These are phyloP conservation scores for Schwanniomyces occidentalis DNA, from an alignment of 805 yeast genomes.

Conservation along the genomic window DNA sequence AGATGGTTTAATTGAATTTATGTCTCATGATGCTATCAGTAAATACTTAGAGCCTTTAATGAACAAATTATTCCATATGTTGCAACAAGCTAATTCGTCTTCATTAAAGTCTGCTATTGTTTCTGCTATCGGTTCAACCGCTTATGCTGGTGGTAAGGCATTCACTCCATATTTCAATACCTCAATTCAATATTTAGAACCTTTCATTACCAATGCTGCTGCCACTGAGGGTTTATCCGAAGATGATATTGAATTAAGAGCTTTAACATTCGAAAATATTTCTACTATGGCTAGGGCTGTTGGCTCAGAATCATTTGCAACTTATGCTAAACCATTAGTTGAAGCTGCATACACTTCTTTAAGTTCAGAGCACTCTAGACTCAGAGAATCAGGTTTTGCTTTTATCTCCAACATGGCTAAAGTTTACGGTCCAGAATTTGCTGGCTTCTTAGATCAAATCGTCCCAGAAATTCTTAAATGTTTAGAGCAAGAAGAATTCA, in stretches of 20 bases:
- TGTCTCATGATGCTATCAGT: slow-evolving; percentile 82
- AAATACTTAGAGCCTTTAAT: slow-evolving; percentile 84
- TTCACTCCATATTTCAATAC: slow-evolving; percentile 84
- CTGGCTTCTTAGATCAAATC: slow-evolving; percentile 78
- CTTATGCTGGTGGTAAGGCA: slow-evolving; percentile 88
- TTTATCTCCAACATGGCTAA: slow-evolving; percentile 92
- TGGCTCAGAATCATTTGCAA: slow-evolving; percentile 83
- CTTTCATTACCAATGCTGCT: slow-evolving; percentile 70
- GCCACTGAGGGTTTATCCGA: slow-evolving; percentile 77
- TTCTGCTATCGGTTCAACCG: slow-evolving; percentile 95
- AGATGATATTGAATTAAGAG: slow-evolving; percentile 88
- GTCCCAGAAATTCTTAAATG: slow-evolving; percentile 84
- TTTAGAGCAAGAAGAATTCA: slow-evolving; percentile 83
- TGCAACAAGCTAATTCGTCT: slow-evolving; percentile 71
- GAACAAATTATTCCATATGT: slow-evolving; percentile 84
- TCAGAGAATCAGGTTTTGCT: slow-evolving; percentile 93
- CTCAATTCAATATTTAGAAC: slow-evolving; percentile 79
- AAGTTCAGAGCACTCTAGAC: slow-evolving; percentile 73
- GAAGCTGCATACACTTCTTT: slow-evolving; percentile 83
- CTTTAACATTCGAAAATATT: slow-evolving; percentile 88
- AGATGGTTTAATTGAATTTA: slow-evolving; percentile 89
- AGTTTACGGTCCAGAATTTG: slow-evolving; percentile 88
- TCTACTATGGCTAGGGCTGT: slow-evolving; percentile 97
- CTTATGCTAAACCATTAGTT: slow-evolving; percentile 83
- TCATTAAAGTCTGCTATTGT: slow-evolving; percentile 80